Evolutionary conservation across 176 grass and related monocot species (phyloP), one percentile per base, ranked within the genome.

Genomic region (Ananas comosus): DNA sequence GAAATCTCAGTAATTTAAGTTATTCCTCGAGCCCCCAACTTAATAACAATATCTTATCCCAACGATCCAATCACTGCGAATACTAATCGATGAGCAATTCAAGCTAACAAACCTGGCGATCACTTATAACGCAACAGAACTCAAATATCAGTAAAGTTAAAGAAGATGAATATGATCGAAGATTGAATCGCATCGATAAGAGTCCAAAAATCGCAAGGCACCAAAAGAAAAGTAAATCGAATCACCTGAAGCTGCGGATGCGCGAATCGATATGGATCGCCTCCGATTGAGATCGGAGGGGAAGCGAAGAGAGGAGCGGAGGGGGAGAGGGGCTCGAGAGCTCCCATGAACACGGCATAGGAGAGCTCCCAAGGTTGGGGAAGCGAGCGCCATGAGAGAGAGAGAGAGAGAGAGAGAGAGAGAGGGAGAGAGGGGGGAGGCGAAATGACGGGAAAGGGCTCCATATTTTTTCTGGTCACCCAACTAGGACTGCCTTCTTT

Each of bases 241-340:
- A 61, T 61, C 56, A 61, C 56, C 56, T 61, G 56, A 61, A n/a
- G 56, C 56, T 61, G 56, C 56, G 56, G 10, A 61, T 2, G 17
- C 16, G 16, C 56, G 56, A 10, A 61, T 61, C 56, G 56, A 61
- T 16, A 61, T 22, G 56, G 56, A 2, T 61, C 56, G 16, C 16
- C 16, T 61, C 9, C 56, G 56, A 61, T 61, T 61, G 4, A 22
- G 56, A 18, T 61, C 56, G 21, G 21, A 10, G 9, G 56, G 21
- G 16, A 61, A 61, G 2, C 9, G 21, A 61, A 61, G 56, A 61
- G 56, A 59, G 19, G 56, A 59, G 19, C n/a, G 21, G 21, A 18
- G n/a, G 14, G 54, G 54, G 54, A 7, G 14, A 17, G 19, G 54
- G 56, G 16, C 21, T 61, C 56, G 56, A 7, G 56, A 61, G 9